Evolutionary conservation across 2,329 filamentous ascomycete genomes (phyloP).

Genomic region (Alternaria angustiovoidea): DNA sequence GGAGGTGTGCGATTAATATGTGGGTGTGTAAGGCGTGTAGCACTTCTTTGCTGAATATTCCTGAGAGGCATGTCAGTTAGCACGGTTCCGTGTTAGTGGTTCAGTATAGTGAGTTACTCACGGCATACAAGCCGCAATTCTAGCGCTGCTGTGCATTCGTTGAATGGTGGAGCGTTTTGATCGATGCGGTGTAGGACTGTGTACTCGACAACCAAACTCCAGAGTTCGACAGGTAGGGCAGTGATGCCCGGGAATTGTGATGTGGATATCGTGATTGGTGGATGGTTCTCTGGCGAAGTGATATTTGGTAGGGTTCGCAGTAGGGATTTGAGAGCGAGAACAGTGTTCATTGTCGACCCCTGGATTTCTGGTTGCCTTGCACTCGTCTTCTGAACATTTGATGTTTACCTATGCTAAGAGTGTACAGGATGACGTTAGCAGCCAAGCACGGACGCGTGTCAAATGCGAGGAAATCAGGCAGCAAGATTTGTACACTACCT

Average conservation of each 20-base stretch:
- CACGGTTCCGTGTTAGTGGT: too few relatives aligned
- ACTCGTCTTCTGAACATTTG: background rate
- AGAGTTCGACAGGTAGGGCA: background rate
- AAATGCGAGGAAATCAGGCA: background rate
- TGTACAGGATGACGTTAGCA: background rate
- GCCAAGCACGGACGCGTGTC: background rate
- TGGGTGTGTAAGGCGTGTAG: background rate
- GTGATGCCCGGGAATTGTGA: background rate
- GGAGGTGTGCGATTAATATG: background rate
- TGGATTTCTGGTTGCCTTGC: background rate
- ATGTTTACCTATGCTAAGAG: background rate
- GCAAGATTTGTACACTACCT: background rate
- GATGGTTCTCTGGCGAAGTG: background rate
- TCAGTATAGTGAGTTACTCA: background rate
- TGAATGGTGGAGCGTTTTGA: background rate
- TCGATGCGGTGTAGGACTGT: background rate
- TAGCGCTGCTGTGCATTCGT: background rate
- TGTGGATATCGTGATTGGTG: background rate
- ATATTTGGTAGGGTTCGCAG: background rate
- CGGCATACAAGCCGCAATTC: background rate
- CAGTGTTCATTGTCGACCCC: background rate
- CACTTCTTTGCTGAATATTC: background rate
- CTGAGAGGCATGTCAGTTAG: background rate
- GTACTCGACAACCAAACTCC: background rate
- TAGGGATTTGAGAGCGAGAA: background rate